Conservation (phyloP, 2,329 filamentous ascomycete genomes). For the Nigrospora sphaerica region DNA sequence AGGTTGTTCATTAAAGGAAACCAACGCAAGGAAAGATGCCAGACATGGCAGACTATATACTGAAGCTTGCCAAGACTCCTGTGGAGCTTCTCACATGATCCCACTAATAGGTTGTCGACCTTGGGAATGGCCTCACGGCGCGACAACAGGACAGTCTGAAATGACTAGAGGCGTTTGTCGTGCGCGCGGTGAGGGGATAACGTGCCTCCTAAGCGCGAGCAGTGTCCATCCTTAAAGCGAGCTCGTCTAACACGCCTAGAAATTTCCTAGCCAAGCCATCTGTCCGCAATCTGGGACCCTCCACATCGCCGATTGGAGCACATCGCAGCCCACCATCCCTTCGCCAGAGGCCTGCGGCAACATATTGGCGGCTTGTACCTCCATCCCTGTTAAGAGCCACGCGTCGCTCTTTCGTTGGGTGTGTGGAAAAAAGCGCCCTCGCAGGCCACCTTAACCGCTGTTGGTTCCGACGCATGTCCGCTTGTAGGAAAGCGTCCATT, state of each 20-base stretch:
- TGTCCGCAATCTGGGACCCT: background rate
- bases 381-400: background rate
- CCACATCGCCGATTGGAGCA: background rate
- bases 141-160: too few relatives aligned
- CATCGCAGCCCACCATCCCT: background rate
- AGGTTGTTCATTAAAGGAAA: too few relatives aligned
- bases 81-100: too few relatives aligned
- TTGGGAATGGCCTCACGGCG: too few relatives aligned
- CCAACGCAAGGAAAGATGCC: too few relatives aligned
- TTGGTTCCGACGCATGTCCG: background rate
- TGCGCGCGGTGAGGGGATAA: too few relatives aligned
- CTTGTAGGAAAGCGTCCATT: background rate
- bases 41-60: too few relatives aligned
- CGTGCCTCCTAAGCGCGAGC: background rate
- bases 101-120: too few relatives aligned
- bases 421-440: background rate
- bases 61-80: too few relatives aligned
- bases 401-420: background rate
- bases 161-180: too few relatives aligned
- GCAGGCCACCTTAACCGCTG: background rate
- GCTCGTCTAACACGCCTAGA: background rate
- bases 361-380: background rate
- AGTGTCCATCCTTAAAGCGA: background rate
- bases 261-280: background rate
- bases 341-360: background rate